Conservation (phyloP, 208 protist species). For the Leishmania amazonensis region DNA sequence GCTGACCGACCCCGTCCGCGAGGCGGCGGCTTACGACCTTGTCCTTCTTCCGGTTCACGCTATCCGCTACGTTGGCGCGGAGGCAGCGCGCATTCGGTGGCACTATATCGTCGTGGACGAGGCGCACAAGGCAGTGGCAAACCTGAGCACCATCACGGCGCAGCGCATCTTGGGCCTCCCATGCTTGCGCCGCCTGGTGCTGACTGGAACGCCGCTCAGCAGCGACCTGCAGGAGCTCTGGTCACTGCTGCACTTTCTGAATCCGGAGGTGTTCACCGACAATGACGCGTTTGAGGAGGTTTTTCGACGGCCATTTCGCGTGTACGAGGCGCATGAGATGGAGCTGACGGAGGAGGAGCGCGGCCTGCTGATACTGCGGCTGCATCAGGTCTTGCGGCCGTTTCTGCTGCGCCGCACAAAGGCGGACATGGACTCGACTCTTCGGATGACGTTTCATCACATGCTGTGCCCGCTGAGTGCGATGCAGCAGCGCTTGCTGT, state of each 20-base stretch:
- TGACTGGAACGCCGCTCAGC: slow-evolving; percentile 97
- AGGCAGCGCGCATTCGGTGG: slow-evolving; percentile 43
- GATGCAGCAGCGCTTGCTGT: slow-evolving; percentile 59
- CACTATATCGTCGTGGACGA: slow-evolving; percentile 81
- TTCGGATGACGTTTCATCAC: slow-evolving; percentile 85
- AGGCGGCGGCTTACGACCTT: slow-evolving; percentile 43
- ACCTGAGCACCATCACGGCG: slow-evolving; percentile 48
- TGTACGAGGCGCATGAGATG: slow-evolving; percentile 51
- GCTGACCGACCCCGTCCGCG: slow-evolving; percentile 28
- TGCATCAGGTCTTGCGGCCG: slow-evolving; percentile 94
- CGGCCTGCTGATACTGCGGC: slow-evolving; percentile 59
- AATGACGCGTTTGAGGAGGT: slow-evolving; percentile 94
- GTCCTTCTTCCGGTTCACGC: slow-evolving; percentile 56
- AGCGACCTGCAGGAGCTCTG: slow-evolving; percentile 99
- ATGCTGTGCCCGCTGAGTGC: slow-evolving; percentile 50
- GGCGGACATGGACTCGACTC: slow-evolving; percentile 91
- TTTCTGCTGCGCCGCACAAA: slow-evolving; percentile 97
- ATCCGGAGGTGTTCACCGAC: slow-evolving; percentile 93
- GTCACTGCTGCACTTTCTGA: slow-evolving; percentile 98
- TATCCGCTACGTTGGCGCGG: slow-evolving; percentile 19
- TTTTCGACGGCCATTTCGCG: slow-evolving; percentile 70
- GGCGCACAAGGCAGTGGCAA: slow-evolving; percentile 78
- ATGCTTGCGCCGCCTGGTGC: slow-evolving; percentile 72
- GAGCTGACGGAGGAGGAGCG: slow-evolving; percentile 65
- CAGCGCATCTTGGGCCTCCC: slow-evolving; percentile 37